These are phyloP conservation scores for Colletotrichum horii DNA, from an alignment of 2,329 filamentous ascomycete species.

Conservation along the genomic window DNA sequence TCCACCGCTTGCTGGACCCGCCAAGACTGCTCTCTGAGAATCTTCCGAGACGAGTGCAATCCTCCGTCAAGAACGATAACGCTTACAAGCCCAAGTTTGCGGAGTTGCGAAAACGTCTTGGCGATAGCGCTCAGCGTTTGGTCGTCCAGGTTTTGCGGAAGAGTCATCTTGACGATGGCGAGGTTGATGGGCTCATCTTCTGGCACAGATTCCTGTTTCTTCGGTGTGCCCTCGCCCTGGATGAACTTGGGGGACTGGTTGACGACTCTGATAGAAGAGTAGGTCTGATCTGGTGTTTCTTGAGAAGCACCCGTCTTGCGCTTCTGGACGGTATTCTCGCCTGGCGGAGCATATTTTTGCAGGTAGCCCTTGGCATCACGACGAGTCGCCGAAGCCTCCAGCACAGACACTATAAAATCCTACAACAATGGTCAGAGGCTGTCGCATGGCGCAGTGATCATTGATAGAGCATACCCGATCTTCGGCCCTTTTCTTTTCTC, in stretches of 20 bases:
- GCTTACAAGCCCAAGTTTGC: slow-evolving; percentile 80
- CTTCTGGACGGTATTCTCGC: background rate
- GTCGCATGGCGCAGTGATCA: background rate
- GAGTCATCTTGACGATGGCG: slow-evolving; percentile 83
- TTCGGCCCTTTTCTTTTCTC: slow-evolving; percentile 50
- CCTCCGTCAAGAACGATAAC: slow-evolving; percentile 83
- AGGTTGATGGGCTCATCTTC: slow-evolving; percentile 57
- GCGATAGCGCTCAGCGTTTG: slow-evolving; percentile 76
- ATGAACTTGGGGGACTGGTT: slow-evolving; percentile 39
- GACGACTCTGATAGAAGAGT: slow-evolving; percentile 31
- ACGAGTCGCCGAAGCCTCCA: slow-evolving; percentile 89
- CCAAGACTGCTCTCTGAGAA: slow-evolving; percentile 68
- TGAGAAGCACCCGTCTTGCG: background rate
- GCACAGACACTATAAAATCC: slow-evolving; percentile 86
- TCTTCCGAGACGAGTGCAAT: slow-evolving; percentile 40
- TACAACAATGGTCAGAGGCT: slow-evolving; percentile 35
- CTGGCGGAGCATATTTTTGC: slow-evolving; percentile 70
- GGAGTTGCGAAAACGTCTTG: slow-evolving; percentile 83
- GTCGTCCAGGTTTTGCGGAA: slow-evolving; percentile 74
- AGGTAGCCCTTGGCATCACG: slow-evolving; percentile 92
- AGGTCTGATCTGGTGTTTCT: background rate
- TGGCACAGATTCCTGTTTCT: slow-evolving; percentile 25
- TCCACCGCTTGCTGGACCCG: slow-evolving; percentile 80
- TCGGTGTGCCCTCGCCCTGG: slow-evolving; percentile 37
- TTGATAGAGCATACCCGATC: slow-evolving; percentile 45